Percentiles rank a stretch among this genome's conserved stretches.
Conservation (phyloP, 305 asterid species). For the Coffea humblotiana region DNA sequence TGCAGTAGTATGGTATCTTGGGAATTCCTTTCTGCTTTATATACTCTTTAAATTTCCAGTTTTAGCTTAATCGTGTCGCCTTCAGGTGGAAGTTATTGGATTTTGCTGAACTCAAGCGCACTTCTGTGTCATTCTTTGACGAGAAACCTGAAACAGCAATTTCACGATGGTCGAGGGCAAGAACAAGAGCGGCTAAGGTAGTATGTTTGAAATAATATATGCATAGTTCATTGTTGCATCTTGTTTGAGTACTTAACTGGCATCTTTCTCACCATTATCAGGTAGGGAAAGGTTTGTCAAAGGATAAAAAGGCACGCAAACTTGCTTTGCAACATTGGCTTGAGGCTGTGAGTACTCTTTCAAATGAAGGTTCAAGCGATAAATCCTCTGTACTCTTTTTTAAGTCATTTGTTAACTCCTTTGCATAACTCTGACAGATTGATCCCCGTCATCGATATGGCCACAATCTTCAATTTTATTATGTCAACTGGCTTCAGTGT, state of each 20-base stretch:
- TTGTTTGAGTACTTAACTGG: neutral
- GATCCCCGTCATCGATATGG: constrained; percentile 92
- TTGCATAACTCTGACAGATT: constrained; percentile 43
- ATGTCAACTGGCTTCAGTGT: constrained; percentile 73
- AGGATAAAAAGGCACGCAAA: constrained; percentile 78
- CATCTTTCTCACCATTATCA: constrained; percentile 14
- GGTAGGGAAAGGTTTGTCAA: constrained; percentile 91
- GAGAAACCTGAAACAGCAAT: constrained; percentile 73
- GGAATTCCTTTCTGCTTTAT: neutral
- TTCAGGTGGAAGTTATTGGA: constrained; percentile 91
- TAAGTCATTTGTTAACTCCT: neutral
- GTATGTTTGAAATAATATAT: constrained; percentile 22
- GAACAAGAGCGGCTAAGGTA: constrained; percentile 76
- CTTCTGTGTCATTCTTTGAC: constrained; percentile 76
- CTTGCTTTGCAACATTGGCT: constrained; percentile 98
- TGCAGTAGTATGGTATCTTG: neutral
- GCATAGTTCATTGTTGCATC: neutral
- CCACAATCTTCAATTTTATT: constrained; percentile 81
- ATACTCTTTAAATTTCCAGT: neutral
- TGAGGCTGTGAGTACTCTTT: constrained; percentile 69
- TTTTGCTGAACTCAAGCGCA: constrained; percentile 70
- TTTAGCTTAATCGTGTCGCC: constrained; percentile 5
- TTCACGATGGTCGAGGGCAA: constrained; percentile 87
- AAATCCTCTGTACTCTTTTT: neutral
- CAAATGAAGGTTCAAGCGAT: neutral